Base-by-base conservation (phyloP, 768 basidiomycete genomes). In the Leccinum variicolor region DNA sequence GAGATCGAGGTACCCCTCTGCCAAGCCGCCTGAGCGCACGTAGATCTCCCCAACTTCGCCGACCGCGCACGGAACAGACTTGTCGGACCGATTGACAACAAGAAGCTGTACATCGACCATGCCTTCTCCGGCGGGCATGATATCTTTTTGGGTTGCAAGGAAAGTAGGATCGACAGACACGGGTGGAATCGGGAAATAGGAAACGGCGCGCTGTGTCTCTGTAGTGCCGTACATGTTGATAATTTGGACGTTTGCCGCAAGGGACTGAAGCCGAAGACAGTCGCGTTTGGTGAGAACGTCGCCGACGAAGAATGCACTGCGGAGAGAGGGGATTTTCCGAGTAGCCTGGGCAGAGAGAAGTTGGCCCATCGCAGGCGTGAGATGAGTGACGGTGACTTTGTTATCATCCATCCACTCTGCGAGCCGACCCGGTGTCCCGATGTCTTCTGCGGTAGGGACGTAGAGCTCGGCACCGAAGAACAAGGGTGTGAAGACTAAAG, bases 161-260 rank as follows among this genome's bases (percentile, higher is more conserved):
- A 97, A 98, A 1, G 94, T 94, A 1, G 88, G 81, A 68, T 98
- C 94, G 55, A 81, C 80, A 8, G 86, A 77, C 9, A 96, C 83
- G 53, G 90, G 83, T 2, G 96, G 94, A 64, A 98, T 93, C 21
- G 86, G 82, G 69, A 95, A 98, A 76, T 98, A 98, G 21, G 95
- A 98, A 10, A 99, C 97, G 2, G 97, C 97, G 53, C 97, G 91
- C 72, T 99, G 97, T 8, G 97, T 98, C 75, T 99, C 97, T 21
- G 97, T 99, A 7, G 97, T 98, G 15, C 97, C 97, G 72, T 98
- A 99, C 97, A 99, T 99, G 79, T 99, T 99, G 74, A 98, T 87
- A 69, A 99, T 98, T 33, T 86, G 80, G 14, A 95, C 94, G 65
- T 98, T 97, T 13, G 85, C 77, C 2, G 96, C 97, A 50, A 99